Conservation (phyloP, 495 filamentous ascomycete species). For the Lasiosphaeria ovina region DNA sequence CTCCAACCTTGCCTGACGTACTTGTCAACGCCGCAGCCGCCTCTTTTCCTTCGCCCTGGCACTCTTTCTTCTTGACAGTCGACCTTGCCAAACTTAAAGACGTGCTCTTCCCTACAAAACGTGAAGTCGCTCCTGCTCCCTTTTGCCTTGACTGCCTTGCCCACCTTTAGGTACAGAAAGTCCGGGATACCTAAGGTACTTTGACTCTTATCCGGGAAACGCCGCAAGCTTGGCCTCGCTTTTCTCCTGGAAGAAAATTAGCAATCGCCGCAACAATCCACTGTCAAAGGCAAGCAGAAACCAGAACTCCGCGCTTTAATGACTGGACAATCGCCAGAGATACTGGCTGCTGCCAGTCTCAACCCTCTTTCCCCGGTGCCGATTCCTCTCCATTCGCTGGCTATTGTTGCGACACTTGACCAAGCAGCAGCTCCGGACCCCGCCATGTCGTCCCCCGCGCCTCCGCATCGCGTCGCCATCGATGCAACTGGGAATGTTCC, state of each 20-base stretch:
- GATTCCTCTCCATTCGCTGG: conserved; percentile 37
- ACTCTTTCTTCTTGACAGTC: too few species aligned
- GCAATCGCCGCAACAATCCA: too few species aligned
- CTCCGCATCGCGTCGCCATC: conserved; percentile 12
- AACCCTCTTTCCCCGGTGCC: conserved; percentile 31
- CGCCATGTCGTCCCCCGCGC: background rate
- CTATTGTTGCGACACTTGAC: conserved; percentile 29
- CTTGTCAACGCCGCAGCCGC: too few species aligned
- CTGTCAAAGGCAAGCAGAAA: background rate
- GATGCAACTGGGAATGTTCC: conserved; percentile 11
- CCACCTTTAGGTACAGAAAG: too few species aligned
- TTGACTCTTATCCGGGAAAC: background rate
- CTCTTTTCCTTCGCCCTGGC: too few species aligned
- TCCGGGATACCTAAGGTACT: too few species aligned
- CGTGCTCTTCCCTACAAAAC: too few species aligned
- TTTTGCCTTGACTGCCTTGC: too few species aligned
- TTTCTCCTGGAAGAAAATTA: background rate
- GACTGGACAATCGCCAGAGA: conserved; percentile 33
- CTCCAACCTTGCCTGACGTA: too few species aligned
- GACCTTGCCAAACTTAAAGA: too few species aligned
- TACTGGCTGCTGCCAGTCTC: conserved; percentile 39
- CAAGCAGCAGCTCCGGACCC: conserved; percentile 7
- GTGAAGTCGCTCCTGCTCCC: too few species aligned
- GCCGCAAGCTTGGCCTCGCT: conserved; percentile 2
- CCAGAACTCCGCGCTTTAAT: conserved; percentile 25